Evolutionary conservation across 805 yeast species (phyloP), one percentile per base, ranked within the genome.

Genomic region (Grigorovia yakushimaensis): DNA sequence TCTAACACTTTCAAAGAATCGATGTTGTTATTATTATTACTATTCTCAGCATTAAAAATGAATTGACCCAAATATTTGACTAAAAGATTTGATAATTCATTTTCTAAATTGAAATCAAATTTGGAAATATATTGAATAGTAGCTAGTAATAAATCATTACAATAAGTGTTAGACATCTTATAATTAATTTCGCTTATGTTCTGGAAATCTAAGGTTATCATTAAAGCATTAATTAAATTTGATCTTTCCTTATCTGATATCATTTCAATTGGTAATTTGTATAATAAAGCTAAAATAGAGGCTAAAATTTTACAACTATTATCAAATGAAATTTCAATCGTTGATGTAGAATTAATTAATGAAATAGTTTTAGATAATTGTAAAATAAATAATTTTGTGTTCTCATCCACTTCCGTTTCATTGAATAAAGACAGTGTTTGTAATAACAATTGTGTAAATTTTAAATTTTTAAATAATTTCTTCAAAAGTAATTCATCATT

Each of bases 381-480:
- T 5, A 21, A 20, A n/a, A 55, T 39, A 42, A 57, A 54, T 20
- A 43, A 47, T 6, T 21, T 22, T 6, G 40, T 17, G 19, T 56
- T 51, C 2, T 33, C 37, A 33, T 33, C 17, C 6, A 33, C 15
- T 10, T 30, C 13, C 19, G 19, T 19, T 10, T 44, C 45, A 6
- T 37, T 40, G 17, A 35, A 35, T 17, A 48, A 38, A n/a, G 50
- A 50, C 30, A 58, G 49, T 2, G 61, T 47, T 46, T 53, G 53
- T 17, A 56, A 37, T 37, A 63, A 38, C 18, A 55, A 54, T 17
- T 57, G 55, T n/a, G 70, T 66, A 45, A 71, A 61, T 48, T 68
- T 73, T 36, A 74, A 57, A 40, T 66, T 69, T 44, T 72, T 71
- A 49, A 77, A 67, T 1, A 65, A 68, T 43, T 69, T 67, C 51